Conservation (phyloP, 2,329 filamentous ascomycete species). For the Cadophora gregata region DNA sequence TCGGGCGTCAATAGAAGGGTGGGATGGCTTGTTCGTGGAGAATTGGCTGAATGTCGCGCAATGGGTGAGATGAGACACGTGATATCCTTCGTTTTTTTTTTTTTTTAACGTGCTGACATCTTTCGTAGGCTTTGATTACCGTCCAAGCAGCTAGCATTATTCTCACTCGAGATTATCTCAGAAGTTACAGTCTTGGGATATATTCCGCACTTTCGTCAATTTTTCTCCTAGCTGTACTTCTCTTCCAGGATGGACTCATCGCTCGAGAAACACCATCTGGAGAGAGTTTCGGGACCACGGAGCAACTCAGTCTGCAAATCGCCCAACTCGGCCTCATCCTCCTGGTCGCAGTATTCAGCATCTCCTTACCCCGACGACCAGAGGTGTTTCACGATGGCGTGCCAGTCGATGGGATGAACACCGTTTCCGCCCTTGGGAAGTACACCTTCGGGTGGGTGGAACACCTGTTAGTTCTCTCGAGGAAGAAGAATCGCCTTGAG, state of each 20-base stretch:
- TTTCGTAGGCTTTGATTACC: slow-evolving; percentile 55
- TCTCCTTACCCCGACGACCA: slow-evolving; percentile 70
- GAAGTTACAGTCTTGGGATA: slow-evolving; percentile 59
- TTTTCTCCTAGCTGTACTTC: slow-evolving; percentile 51
- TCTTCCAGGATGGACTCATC: slow-evolving; percentile 53
- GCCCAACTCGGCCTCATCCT: slow-evolving; percentile 54
- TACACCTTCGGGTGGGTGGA: slow-evolving; percentile 71
- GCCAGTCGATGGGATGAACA: slow-evolving; percentile 68
- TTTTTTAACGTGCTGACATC: slow-evolving; percentile 27
- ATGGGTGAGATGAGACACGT: slow-evolving; percentile 62
- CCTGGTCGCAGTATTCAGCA: slow-evolving; percentile 53
- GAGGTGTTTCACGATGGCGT: slow-evolving; percentile 65
- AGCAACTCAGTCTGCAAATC: slow-evolving; percentile 53
- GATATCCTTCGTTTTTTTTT: slow-evolving; percentile 12
- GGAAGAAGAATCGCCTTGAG: slow-evolving; percentile 64
- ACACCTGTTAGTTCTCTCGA: slow-evolving; percentile 59
- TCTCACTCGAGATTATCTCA: slow-evolving; percentile 56
- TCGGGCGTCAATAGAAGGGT: slow-evolving; percentile 51
- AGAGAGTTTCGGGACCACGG: slow-evolving; percentile 27
- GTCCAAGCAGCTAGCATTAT: slow-evolving; percentile 58
- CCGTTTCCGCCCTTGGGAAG: slow-evolving; percentile 63
- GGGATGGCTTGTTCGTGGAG: slow-evolving; percentile 53
- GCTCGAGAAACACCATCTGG: slow-evolving; percentile 37
- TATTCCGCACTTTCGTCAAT: slow-evolving; percentile 56
- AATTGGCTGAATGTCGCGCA: slow-evolving; percentile 65